Conservation (phyloP, 2,329 filamentous ascomycete genomes). For the Pseudogymnoascus sp. region DNA sequence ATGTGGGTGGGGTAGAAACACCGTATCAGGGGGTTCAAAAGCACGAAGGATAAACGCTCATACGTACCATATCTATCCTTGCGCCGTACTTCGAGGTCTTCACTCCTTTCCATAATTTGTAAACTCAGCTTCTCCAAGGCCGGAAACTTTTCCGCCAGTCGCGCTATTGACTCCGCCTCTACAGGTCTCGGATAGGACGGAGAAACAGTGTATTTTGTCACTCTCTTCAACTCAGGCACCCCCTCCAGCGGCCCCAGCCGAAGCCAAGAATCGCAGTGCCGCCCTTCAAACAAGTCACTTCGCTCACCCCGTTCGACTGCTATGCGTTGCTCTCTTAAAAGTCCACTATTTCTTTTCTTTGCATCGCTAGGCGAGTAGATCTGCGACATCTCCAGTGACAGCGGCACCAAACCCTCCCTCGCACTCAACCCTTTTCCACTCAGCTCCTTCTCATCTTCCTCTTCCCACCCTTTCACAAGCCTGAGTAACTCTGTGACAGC, state of each 20-base stretch:
- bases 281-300: constrained; percentile 11
- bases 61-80: constrained; percentile 2
- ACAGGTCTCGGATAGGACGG: not conserved
- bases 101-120: not conserved
- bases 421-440: not conserved
- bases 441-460: not conserved
- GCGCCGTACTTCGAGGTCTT: not conserved
- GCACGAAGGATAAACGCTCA: not conserved
- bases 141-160: not conserved
- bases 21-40: not conserved
- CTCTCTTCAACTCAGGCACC: not conserved
- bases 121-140: not conserved
- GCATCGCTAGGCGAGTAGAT: constrained; percentile 14
- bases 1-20: not conserved
- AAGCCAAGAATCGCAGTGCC: constrained; percentile 14
- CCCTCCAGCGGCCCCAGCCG: not conserved
- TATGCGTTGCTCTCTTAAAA: not conserved
- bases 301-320: constrained; percentile 8
- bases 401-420: not conserved
- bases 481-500: constrained; percentile 10
- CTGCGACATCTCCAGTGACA: not conserved
- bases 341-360: not conserved
- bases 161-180: not conserved
- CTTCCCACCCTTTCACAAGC: constrained; percentile 11
- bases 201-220: not conserved